Base-by-base conservation (phyloP, 2,329 filamentous ascomycete species). In the Neofusicoccum cordaticola region DNA sequence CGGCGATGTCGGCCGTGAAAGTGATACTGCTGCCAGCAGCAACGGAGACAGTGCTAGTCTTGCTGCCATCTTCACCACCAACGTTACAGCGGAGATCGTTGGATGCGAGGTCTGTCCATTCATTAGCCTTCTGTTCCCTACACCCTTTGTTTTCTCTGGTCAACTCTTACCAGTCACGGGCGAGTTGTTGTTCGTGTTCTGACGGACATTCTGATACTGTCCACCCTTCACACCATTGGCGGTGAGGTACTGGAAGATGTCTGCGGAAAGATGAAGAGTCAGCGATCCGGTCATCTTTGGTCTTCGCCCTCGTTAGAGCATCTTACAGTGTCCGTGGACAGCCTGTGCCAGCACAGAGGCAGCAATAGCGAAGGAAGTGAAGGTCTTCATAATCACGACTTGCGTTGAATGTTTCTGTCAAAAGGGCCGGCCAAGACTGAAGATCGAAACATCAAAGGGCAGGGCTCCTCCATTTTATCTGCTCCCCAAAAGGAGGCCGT, bases 221-320 rank as follows among this genome's bases (percentile, higher is more conserved):
- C 66, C 71, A 42, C 74, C 75, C 66, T 76, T 74, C 11, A 63
- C 66, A 39, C 74, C 74, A 65, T 77, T 77, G 34, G 74, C 73
- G n/a, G 71, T 76, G 6, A 78, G 69, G 67, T 67, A 70, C 57
- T 78, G 69, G 71, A 77, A 78, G 52, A 76, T 77, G 67, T 78
- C 75, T 77, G 60, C 4, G 15, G 1, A 69, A 68, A 64, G 48
- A 41, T 19, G 22, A 22, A 22, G 22, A 22, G 27, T 44, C 22
- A 42, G 52, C n/a, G 35, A 27, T 7, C 27, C 5, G 4, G 27
- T 31, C 27, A 7, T 7, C 27, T 31, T 27, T 12, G 15, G 11
- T 31, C 52, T 27, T 22, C 19, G 6, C 31, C 27, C 31, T 12
- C 11, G 15, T n/a, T 13, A 41, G 6, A 9, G 42, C 7, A 51